Base-by-base conservation (phyloP, 495 filamentous ascomycete species). In the Annulohypoxylon moriforme region DNA sequence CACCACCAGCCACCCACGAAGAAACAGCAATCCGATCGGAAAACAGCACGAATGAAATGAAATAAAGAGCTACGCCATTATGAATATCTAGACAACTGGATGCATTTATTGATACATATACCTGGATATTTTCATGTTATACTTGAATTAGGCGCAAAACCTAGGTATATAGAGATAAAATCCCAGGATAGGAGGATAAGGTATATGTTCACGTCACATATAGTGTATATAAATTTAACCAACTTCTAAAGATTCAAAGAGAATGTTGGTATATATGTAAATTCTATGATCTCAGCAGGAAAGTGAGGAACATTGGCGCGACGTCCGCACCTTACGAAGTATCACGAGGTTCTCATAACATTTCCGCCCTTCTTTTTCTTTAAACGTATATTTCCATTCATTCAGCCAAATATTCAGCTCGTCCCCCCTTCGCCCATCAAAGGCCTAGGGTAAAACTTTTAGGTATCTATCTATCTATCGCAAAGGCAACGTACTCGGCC, bases 401-500 rank as follows among this genome's bases (percentile, higher is more conserved):
- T 18, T 33, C 29, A 9, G 10, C 52, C 25, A n/a, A n/a, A n/a
- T n/a, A 50, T 5, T 20, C 46, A 13, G 7, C 46, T 18, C n/a
- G n/a, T n/a, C n/a, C n/a, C n/a, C n/a, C n/a, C n/a, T n/a, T n/a
- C n/a, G n/a, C n/a, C n/a, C n/a, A n/a, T n/a, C n/a, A n/a, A n/a
- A n/a, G n/a, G n/a, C n/a, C n/a, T 7, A 14, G n/a, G 4, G 40
- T n/a, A n/a, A 5, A 49, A 10, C 14, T n/a, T 24, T n/a, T 29
- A 27, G 13, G 47, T 29, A n/a, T n/a, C 20, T 40, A 52, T 58
- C 25, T 56, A 31, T 16, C 40, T 18, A 72, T 36, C 69, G n/a
- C 63, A 72, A 68, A 22, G 69, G 69, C 29, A 72, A 25, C 5
- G 20, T 44, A 68, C 40, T 42, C 40, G 53, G 27, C 40, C 29